A percentile compares a stretch with the other conserved stretches of the same genome.
Evolutionary conservation across 257 asterid species (phyloP).

Genomic region (Penstemon barbatus): DNA sequence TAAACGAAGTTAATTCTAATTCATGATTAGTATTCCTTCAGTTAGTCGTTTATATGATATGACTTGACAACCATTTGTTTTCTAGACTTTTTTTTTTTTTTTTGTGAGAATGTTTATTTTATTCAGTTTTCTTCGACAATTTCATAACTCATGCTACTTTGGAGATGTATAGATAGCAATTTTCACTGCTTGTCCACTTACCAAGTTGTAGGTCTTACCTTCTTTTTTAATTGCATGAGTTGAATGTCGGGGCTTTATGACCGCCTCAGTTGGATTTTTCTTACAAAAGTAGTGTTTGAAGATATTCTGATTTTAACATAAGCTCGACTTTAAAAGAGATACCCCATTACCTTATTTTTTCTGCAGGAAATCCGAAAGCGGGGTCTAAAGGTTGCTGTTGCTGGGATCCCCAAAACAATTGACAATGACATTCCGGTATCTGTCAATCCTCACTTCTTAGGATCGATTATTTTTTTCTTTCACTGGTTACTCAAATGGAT

Average conservation of each 20-base stretch:
- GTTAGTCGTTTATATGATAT: conserved; percentile 7
- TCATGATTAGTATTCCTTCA: background rate
- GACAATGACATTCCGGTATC: conserved; percentile 97
- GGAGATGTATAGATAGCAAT: conserved; percentile 4
- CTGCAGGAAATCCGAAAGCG: conserved; percentile 86
- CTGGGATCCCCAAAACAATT: conserved; percentile 95
- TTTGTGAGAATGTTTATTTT: background rate
- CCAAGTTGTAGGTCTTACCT: background rate
- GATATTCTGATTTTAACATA: conserved; percentile 14
- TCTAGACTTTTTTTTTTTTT: background rate
- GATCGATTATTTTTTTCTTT: conserved; percentile 18
- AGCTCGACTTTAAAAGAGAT: conserved; percentile 12
- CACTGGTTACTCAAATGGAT: conserved; percentile 12
- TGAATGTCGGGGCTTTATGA: conserved; percentile 25
- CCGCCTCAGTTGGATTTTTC: conserved; percentile 18
- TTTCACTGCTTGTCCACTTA: conserved; percentile 12
- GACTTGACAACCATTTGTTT: background rate
- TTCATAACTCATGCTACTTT: background rate
- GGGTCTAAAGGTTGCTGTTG: conserved; percentile 81
- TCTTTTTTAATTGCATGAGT: conserved; percentile 9
- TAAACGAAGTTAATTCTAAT: background rate
- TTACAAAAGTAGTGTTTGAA: background rate
- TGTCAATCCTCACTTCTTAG: conserved; percentile 28
- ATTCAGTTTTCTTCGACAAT: background rate
- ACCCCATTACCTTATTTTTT: conserved; percentile 17